A percentile compares a stretch with the other conserved stretches of the same genome.
Evolutionary conservation across 75 land plant genomes (phyloP).

Genomic region (Pseudotsuga menziesii): DNA sequence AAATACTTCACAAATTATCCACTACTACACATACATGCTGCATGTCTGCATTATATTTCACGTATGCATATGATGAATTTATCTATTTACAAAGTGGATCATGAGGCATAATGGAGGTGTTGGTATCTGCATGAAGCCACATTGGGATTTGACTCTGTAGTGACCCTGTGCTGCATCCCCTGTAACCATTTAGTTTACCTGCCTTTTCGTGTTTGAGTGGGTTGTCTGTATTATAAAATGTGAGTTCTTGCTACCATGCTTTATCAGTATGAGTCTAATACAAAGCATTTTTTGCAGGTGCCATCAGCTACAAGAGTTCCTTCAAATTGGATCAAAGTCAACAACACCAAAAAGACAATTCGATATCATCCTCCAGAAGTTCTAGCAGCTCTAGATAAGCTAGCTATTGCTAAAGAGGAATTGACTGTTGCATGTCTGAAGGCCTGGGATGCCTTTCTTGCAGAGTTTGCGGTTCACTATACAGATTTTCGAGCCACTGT

Average conservation of each 20-base stretch:
- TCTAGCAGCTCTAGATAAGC: constrained; percentile 56
- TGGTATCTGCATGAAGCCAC: not conserved
- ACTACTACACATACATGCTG: not conserved
- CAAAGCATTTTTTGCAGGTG: constrained; percentile 38
- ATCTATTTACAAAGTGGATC: not conserved
- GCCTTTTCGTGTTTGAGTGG: not conserved
- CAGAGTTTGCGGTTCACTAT: constrained; percentile 57
- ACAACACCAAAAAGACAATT: constrained; percentile 77
- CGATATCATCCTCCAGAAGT: constrained; percentile 98
- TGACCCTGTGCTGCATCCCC: not conserved
- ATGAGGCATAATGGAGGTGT: not conserved
- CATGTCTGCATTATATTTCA: not conserved
- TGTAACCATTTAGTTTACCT: not conserved
- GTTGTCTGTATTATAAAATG: not conserved
- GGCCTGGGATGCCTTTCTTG: constrained; percentile 77
- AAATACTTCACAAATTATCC: not conserved
- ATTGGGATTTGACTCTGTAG: not conserved
- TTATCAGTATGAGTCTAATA: not conserved
- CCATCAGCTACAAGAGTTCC: constrained; percentile 68
- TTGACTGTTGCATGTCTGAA: constrained; percentile 47
- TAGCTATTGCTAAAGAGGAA: constrained; percentile 83
- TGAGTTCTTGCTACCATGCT: not conserved
- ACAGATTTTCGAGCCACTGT: constrained; percentile 87
- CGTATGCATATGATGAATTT: not conserved
- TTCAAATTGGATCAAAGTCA: constrained; percentile 75